Percentiles rank a stretch among this genome's conserved stretches.
Evolutionary conservation across 2,329 filamentous ascomycete genomes (phyloP).

Genomic region (Paecilomyces sp.): DNA sequence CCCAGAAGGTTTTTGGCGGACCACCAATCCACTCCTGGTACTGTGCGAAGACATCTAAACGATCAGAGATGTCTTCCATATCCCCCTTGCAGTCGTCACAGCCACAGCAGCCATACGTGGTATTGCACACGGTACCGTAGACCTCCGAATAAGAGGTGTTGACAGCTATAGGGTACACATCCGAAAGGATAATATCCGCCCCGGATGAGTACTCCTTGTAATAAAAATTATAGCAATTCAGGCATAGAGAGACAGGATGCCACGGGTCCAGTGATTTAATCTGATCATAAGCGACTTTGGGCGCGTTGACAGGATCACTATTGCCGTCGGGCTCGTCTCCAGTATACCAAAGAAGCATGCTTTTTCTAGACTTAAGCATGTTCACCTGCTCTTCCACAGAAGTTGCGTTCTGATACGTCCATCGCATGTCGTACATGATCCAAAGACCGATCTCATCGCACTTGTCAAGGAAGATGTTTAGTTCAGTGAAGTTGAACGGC

Average conservation of each 20-base stretch:
- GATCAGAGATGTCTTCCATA: conserved; percentile 46
- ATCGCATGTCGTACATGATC: conserved; percentile 42
- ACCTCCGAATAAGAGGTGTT: conserved; percentile 47
- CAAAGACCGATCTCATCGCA: conserved; percentile 40
- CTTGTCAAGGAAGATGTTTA: conserved; percentile 34
- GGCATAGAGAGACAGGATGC: conserved; percentile 52
- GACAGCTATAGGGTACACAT: conserved; percentile 54
- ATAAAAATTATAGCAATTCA: conserved; percentile 58
- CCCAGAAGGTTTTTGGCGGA: conserved; percentile 41
- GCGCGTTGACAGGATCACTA: conserved; percentile 47
- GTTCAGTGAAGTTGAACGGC: conserved; percentile 33
- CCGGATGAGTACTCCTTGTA: conserved; percentile 49
- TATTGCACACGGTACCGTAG: conserved; percentile 52
- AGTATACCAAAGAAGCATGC: conserved; percentile 42
- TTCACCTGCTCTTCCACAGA: conserved; percentile 25
- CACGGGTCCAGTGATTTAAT: conserved; percentile 51
- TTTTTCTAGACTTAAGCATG: conserved; percentile 11
- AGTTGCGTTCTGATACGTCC: conserved; percentile 33
- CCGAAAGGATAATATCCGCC: conserved; percentile 54
- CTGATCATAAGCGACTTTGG: conserved; percentile 35
- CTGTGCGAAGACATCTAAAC: conserved; percentile 34
- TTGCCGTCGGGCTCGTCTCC: conserved; percentile 51
- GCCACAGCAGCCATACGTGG: conserved; percentile 55
- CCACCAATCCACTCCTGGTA: conserved; percentile 36
- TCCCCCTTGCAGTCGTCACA: conserved; percentile 53